phyloP scores from a whole-genome alignment of 1,284 basidiomycete species.

The Ceratobasidium sp. region DNA sequence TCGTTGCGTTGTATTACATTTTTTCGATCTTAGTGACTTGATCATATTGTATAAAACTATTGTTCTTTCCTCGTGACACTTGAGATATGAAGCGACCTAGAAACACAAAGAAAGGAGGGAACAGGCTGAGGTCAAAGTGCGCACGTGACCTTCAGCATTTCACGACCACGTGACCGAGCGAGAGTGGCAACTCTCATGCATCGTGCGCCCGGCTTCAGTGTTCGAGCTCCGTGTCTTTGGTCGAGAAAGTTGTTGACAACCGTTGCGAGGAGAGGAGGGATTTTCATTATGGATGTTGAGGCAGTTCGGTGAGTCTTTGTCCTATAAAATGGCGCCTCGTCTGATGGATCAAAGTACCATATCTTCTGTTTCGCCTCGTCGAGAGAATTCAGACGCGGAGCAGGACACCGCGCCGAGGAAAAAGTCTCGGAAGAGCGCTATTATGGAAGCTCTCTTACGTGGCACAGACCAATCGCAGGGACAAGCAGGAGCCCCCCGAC shows the following conservation, averaged over 20 bases:
- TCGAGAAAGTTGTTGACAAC: background rate
- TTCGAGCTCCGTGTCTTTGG: conserved; percentile 8
- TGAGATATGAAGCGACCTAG: background rate
- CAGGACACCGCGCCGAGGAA: conserved; percentile 9
- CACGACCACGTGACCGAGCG: conserved; percentile 18
- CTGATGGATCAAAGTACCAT: background rate
- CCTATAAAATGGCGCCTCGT: background rate
- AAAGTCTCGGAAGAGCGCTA: conserved; percentile 39
- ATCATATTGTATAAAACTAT: background rate
- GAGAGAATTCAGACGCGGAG: conserved; percentile 1
- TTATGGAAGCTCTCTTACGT: conserved; percentile 40
- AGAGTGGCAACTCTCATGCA: conserved; percentile 19
- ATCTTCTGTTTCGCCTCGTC: conserved; percentile 15
- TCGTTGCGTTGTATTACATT: background rate
- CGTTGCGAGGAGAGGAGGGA: background rate
- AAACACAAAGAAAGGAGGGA: background rate
- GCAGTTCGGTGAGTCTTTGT: conserved; percentile 4
- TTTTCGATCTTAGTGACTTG: background rate
- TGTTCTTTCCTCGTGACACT: background rate
- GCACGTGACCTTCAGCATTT: background rate
- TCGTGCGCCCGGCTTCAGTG: conserved; percentile 7
- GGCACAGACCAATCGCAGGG: background rate
- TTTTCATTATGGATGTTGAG: background rate
- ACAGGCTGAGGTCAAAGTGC: background rate
- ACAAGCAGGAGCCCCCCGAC: conserved; percentile 2